Evolutionary conservation across 2,329 filamentous ascomycete genomes (phyloP).

Genomic region (Colletotrichum gigasporum): DNA sequence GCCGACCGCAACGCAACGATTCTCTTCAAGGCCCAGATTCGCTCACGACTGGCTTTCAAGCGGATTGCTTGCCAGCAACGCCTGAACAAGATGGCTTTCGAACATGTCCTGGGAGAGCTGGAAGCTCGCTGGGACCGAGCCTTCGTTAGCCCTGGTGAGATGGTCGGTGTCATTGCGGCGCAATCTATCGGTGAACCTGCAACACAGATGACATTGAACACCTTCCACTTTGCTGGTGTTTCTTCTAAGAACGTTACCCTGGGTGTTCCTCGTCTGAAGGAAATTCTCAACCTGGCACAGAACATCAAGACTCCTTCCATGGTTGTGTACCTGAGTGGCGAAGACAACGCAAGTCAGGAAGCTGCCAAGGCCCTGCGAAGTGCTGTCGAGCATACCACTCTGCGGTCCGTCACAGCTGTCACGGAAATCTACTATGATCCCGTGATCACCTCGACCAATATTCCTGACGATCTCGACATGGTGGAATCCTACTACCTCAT

Average conservation of each 20-base stretch:
- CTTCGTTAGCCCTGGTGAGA: slow-evolving; percentile 91
- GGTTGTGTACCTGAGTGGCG: slow-evolving; percentile 81
- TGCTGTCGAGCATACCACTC: slow-evolving; percentile 91
- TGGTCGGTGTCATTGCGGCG: slow-evolving; percentile 97
- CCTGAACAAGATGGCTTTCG: slow-evolving; percentile 90
- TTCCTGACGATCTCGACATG: slow-evolving; percentile 90
- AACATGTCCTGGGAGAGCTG: slow-evolving; percentile 90
- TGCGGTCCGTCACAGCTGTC: slow-evolving; percentile 88
- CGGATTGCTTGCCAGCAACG: slow-evolving; percentile 86
- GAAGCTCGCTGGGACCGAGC: slow-evolving; percentile 88
- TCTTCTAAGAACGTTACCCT: slow-evolving; percentile 99
- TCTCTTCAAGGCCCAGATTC: slow-evolving; percentile 90
- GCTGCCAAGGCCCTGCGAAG: slow-evolving; percentile 87
- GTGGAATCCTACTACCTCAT: slow-evolving; percentile 97
- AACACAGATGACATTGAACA: slow-evolving; percentile 99
- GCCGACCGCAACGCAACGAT: slow-evolving; percentile 90
- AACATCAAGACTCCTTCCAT: slow-evolving; percentile 99
- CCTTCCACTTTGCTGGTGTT: slow-evolving; percentile 99
- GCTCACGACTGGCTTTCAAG: slow-evolving; percentile 92
- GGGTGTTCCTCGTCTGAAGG: slow-evolving; percentile 98
- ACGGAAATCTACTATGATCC: slow-evolving; percentile 99
- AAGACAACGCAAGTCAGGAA: slow-evolving; percentile 74
- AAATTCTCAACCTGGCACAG: slow-evolving; percentile 96
- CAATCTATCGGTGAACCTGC: slow-evolving; percentile 99
- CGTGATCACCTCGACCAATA: slow-evolving; percentile 84